Base-by-base conservation (phyloP, 164 flowering plant species). In the Chimonanthus salicifolius region DNA sequence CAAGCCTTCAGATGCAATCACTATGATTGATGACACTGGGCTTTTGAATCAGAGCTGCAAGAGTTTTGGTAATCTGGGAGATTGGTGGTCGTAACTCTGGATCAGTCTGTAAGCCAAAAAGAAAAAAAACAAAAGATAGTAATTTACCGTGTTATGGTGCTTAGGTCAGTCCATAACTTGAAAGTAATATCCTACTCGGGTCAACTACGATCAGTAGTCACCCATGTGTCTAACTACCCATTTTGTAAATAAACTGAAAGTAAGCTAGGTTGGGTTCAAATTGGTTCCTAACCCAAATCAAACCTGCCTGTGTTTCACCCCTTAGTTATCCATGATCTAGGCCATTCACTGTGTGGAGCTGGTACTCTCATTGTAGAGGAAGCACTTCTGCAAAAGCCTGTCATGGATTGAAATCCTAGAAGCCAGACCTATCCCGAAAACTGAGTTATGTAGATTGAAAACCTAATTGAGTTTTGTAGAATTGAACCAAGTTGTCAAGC, bases 11-110 rank as follows among this genome's bases (percentile, higher is more conserved):
- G 33, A 33, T 33, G 33, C 33, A 33, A 1, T 1, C 33, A 58
- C 62, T 63, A 7, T 16, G 66, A 7, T 18, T 18, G 66, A 33
- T 16, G 66, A 4, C 9, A 50, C 68, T 47, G 15, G 67, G 62
- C 79, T 74, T 84, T 48, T 79, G 81, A 58, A 73, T 11, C 79
- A 91, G 74, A 64, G 20, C 16, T 20, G 48, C 67, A 49, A 94
- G 83, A 6, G 85, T 82, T 68, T 85, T 88, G 74, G 83, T 88
- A 47, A 91, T 78, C 54, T 88, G 92, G 50, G 90, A 79, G 84
- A 91, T 85, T 8, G 84, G 78, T 5, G 94, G 91, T 33, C 95
- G 76, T 79, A 87, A 90, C 75, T 87, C 95, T 69, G 84, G 85
- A 74, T 84, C 88, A 13, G 88, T 81, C 97, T 94, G 89, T 72